Percentiles rank a stretch among this genome's conserved stretches.
Evolutionary conservation across 2,329 filamentous ascomycete genomes (phyloP).

Genomic region (Pezicula rhizophila): DNA sequence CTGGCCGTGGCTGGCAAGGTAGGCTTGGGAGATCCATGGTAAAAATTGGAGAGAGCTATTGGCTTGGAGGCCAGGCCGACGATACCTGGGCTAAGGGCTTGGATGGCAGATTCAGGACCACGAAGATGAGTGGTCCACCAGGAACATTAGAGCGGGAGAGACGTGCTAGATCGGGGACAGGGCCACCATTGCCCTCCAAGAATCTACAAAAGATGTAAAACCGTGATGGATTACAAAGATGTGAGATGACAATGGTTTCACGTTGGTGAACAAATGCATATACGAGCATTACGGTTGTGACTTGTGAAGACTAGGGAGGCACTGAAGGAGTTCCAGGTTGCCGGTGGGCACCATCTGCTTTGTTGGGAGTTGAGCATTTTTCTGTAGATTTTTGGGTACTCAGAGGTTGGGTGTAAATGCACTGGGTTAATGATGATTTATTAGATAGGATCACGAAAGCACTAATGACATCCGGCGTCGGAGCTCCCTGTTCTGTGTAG

Average conservation of each 20-base stretch:
- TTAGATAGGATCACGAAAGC: no score
- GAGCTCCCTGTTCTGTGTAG: no score
- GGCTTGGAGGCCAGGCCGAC: constrained; percentile 62
- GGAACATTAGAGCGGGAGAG: constrained; percentile 36
- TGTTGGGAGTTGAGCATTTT: no score
- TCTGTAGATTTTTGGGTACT: no score
- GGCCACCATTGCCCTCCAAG: constrained; percentile 26
- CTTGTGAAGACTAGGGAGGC: neutral
- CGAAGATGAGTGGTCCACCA: constrained; percentile 30
- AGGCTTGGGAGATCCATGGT: constrained; percentile 76
- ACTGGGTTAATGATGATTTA: no score
- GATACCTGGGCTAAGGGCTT: constrained; percentile 64
- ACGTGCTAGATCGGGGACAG: constrained; percentile 35
- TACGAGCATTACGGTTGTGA: neutral
- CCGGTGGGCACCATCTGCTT: no score
- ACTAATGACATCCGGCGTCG: no score
- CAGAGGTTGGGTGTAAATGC: no score
- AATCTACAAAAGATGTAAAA: constrained; percentile 17
- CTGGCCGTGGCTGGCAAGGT: constrained; percentile 74
- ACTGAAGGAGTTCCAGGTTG: no score
- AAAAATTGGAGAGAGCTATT: constrained; percentile 67
- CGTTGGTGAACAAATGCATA: neutral
- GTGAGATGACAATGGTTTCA: neutral
- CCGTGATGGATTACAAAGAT: neutral
- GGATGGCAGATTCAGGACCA: constrained; percentile 52